These are phyloP conservation scores for Agrocybe praecox DNA, from an alignment of 768 basidiomycete genomes.

Conservation along the genomic window DNA sequence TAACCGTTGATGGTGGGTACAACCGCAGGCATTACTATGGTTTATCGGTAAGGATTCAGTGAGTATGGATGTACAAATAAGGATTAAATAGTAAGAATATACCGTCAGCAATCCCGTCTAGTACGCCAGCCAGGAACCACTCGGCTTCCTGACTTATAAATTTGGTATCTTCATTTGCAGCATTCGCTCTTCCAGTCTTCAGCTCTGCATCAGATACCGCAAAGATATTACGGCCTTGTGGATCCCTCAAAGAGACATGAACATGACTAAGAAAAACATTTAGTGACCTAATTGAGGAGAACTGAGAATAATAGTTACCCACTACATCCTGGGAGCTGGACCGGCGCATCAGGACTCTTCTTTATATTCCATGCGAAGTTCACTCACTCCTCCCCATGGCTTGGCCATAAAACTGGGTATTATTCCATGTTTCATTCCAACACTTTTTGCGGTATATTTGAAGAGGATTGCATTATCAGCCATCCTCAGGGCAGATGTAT, in stretches of 20 bases:
- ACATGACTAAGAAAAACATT: conserved; percentile 61
- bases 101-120: conserved; percentile 89
- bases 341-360: not conserved
- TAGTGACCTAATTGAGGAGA: not conserved
- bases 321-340: conserved; percentile 90
- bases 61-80: not conserved
- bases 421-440: conserved; percentile 87
- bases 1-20: conserved; percentile 96
- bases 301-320: conserved; percentile 52
- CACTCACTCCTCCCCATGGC: conserved; percentile 86
- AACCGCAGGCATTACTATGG: conserved; percentile 40
- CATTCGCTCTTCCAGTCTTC: conserved; percentile 64
- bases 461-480: conserved; percentile 92
- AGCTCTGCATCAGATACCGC: conserved; percentile 66
- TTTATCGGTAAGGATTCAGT: not conserved
- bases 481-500: conserved; percentile 77
- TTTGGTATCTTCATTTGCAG: conserved; percentile 80
- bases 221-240: conserved; percentile 76
- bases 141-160: conserved; percentile 84
- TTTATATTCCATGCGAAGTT: not conserved
- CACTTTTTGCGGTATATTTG: conserved; percentile 90
- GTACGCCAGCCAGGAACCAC: conserved; percentile 91
- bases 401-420: conserved; percentile 99
- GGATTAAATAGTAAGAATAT: conserved; percentile 19
- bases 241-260: conserved; percentile 84